These are phyloP conservation scores for Fusarium tjaetaba DNA, from an alignment of 2,329 filamentous ascomycete genomes.

Conservation along the genomic window DNA sequence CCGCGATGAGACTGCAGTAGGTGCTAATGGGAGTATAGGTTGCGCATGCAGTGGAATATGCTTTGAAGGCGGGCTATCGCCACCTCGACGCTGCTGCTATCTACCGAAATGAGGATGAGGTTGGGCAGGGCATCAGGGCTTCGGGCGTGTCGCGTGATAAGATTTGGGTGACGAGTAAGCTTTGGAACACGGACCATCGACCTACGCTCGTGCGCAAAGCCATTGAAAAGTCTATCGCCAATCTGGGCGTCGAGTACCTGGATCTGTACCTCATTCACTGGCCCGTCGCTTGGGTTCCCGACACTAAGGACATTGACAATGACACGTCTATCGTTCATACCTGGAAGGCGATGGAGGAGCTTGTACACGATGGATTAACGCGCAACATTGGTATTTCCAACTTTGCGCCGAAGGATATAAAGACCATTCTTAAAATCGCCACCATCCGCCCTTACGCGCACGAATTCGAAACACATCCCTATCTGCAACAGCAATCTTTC, in stretches of 20 bases:
- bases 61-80: slow-evolving; percentile 62
- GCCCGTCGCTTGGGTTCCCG: slow-evolving; percentile 41
- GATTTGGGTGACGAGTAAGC: slow-evolving; percentile 46
- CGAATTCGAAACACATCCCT: slow-evolving; percentile 66
- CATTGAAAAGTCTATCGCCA: slow-evolving; percentile 44
- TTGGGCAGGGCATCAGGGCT: slow-evolving; percentile 56
- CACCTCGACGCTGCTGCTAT: slow-evolving; percentile 67
- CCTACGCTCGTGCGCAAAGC: slow-evolving; percentile 43
- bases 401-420: slow-evolving; percentile 62
- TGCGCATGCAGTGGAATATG: slow-evolving; percentile 61
- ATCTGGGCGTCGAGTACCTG: slow-evolving; percentile 47
- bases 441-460: slow-evolving; percentile 45
- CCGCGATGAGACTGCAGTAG: fast-evolving
- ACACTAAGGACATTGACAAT: slow-evolving; percentile 28
- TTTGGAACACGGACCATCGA: slow-evolving; percentile 49
- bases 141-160: slow-evolving; percentile 43
- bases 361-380: slow-evolving; percentile 34
- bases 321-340: slow-evolving; percentile 41
- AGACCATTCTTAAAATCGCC: slow-evolving; percentile 52
- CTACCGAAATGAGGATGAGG: slow-evolving; percentile 68
- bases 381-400: slow-evolving; percentile 63
- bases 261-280: slow-evolving; percentile 48
- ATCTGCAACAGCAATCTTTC: slow-evolving; percentile 54
- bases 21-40: slow-evolving; percentile 9
- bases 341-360: slow-evolving; percentile 46